Base-by-base conservation (phyloP, 169 alveolate species). In the Eimeria necatrix region DNA sequence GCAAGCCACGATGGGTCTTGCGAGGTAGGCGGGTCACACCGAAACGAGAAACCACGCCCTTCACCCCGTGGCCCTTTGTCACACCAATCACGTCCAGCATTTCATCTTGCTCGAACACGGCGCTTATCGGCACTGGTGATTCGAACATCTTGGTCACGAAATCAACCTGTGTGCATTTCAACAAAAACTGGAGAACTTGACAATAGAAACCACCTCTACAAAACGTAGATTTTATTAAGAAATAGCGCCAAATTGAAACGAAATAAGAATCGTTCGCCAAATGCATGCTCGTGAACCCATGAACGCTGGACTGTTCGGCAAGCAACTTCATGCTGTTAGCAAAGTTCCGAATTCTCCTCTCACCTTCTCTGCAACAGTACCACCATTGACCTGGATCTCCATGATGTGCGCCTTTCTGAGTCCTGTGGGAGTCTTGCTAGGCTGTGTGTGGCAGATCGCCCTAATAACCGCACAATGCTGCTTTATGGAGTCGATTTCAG, bases 341-440 rank as follows among this genome's bases (percentile, higher is more conserved):
- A 32, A 32, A 32, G 41, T 2, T 32, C 41, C 14, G 14, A 16
- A 3, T 22, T 22, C 0, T 24, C 18, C 22, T 0, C 96, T 53
- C 49, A 98, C 98, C 98, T 99, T 99, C n/a, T 99, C 99, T 14
- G 98, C 98, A 64, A 98, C 97, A 74, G 81, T 26, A 0, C 99
- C 99, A 60, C 99, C 99, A 96, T 99, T 99, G 93, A 99, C 98
- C 97, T 99, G 99, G 96, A 99, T 98, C 97, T 99, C 99, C 98
- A 99, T 97, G 95, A 99, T 97, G 97, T 99, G 99, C 52, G 99
- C 99, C 98, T 99, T 99, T 97, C 98, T 98, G 97, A 98, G 97
- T 88, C 99, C 98, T 92, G 99, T 97, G 93, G 99, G 98, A 51
- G 99, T 98, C 97, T 98, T 98, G 95, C 98, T 98, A 91, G 99